These are phyloP conservation scores for Mesostigma viride DNA, from an alignment of 139 green algal species.

Conservation along the genomic window DNA sequence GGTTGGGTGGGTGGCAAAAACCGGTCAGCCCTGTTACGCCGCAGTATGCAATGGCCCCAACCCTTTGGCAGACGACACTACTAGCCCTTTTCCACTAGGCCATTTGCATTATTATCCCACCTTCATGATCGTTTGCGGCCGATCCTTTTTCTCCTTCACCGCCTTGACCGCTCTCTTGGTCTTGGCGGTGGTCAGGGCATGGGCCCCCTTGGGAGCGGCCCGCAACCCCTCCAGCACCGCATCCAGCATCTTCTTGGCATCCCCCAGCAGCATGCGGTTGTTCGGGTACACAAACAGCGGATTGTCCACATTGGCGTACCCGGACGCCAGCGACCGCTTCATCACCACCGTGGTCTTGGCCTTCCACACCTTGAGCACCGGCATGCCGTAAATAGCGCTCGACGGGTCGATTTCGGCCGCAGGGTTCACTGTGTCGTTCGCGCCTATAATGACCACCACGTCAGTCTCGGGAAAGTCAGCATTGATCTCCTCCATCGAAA, in stretches of 20 bases:
- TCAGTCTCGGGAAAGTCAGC: conserved; percentile 55
- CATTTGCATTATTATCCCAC: too few relatives aligned
- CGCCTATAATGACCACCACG: conserved; percentile 64
- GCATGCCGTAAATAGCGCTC: conserved; percentile 69
- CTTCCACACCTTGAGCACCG: conserved; percentile 41
- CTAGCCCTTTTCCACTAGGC: too few relatives aligned
- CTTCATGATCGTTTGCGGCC: too few relatives aligned
- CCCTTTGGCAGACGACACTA: too few relatives aligned
- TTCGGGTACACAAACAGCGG: conserved; percentile 72
- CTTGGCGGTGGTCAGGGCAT: too few relatives aligned
- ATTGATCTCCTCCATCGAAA: conserved; percentile 50
- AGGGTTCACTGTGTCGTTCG: conserved; percentile 74
- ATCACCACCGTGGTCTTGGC: conserved; percentile 48
- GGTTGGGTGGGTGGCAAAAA: too few relatives aligned
- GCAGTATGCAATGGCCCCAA: too few relatives aligned
- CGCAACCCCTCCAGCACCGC: not conserved
- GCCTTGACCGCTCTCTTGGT: too few relatives aligned
- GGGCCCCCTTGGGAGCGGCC: too few relatives aligned
- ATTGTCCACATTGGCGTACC: conserved; percentile 82
- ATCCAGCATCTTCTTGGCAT: conserved; percentile 38
- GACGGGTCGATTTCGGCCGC: conserved; percentile 75
- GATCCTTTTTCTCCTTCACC: too few relatives aligned
- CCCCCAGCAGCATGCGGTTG: conserved; percentile 71
- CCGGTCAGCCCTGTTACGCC: too few relatives aligned
- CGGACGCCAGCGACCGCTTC: conserved; percentile 73